Percentiles rank a stretch among this genome's conserved stretches.
Evolutionary conservation across 768 basidiomycete genomes (phyloP).

Genomic region (Lactifluus hygrophoroides): DNA sequence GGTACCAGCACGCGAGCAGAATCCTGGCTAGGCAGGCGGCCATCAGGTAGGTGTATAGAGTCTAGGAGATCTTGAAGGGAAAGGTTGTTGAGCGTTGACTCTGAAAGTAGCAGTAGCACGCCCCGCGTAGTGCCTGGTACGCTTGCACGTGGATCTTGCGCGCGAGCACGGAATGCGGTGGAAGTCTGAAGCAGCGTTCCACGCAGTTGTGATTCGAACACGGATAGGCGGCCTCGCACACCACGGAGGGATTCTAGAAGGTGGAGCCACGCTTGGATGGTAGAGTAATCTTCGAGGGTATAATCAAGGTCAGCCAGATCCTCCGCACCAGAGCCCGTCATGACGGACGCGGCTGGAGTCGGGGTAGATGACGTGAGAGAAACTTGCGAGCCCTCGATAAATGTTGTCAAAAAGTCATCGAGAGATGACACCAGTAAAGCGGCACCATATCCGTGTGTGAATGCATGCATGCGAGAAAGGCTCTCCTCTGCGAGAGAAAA

Average conservation of each 20-base stretch:
- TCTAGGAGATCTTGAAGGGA: conserved; percentile 61
- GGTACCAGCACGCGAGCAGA: conserved; percentile 23
- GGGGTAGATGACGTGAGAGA: conserved; percentile 17
- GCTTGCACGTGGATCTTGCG: conserved; percentile 45
- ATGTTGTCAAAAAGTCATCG: conserved; percentile 61
- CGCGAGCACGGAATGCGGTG: conserved; percentile 46
- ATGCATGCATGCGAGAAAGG: conserved; percentile 57
- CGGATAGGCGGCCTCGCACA: conserved; percentile 54
- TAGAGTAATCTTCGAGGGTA: conserved; percentile 79
- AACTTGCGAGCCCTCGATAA: conserved; percentile 51
- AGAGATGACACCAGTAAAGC: conserved; percentile 65
- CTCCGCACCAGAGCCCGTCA: conserved; percentile 28
- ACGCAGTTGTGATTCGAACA: conserved; percentile 66
- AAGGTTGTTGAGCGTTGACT: conserved; percentile 76
- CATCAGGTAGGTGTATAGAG: conserved; percentile 37
- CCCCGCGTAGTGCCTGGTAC: conserved; percentile 57
- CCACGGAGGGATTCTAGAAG: conserved; percentile 73
- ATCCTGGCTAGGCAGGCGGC: conserved; percentile 22
- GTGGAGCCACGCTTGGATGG: conserved; percentile 76
- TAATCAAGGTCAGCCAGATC: conserved; percentile 79
- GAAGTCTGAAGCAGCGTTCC: conserved; percentile 51
- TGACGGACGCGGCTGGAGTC: conserved; percentile 27
- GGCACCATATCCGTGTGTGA: conserved; percentile 88
- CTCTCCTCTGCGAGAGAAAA: conserved; percentile 77
- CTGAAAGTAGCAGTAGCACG: conserved; percentile 63